Evolutionary conservation across 176 grass and related monocot species (phyloP).

Genomic region (Musa acuminata): DNA sequence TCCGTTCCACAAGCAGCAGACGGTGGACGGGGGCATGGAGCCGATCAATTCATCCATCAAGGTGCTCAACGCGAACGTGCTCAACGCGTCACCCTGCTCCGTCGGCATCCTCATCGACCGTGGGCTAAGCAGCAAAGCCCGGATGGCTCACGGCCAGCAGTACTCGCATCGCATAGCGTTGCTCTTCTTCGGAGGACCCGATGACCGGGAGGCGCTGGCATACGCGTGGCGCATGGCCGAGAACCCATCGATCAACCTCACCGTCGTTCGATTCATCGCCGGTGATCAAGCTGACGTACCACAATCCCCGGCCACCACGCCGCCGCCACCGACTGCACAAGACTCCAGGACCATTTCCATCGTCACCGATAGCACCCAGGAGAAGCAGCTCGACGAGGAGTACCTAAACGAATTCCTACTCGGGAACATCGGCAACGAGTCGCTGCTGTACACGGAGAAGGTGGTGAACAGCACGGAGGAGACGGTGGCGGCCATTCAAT

Average conservation of each 20-base stretch:
- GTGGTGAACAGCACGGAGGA: conserved; percentile 57
- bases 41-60: conserved; percentile 43
- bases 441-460: conserved; percentile 34
- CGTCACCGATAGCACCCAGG: conserved; percentile 20
- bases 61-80: conserved; percentile 51
- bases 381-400: conserved; percentile 55
- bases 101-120: conserved; percentile 72
- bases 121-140: conserved; percentile 46
- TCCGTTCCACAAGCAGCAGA: conserved; percentile 94
- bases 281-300: conserved; percentile 5
- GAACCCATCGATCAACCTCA: conserved; percentile 33
- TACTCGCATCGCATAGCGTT: conserved; percentile 30
- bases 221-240: conserved; percentile 59
- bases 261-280: conserved; percentile 48
- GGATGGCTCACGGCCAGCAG: conserved; percentile 20
- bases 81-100: conserved; percentile 54
- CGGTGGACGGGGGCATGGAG: conserved; percentile 72
- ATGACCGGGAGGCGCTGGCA: conserved; percentile 81
- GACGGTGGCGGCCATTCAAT: conserved; percentile 45
- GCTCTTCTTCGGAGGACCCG: conserved; percentile 84
- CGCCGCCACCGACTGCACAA: neutral
- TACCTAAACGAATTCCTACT: conserved; percentile 58
- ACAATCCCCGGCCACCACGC: neutral
- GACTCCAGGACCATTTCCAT: conserved; percentile 36
- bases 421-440: conserved; percentile 30